Conservation (phyloP, 106 monocot genomes). For the Acorus gramineus region DNA sequence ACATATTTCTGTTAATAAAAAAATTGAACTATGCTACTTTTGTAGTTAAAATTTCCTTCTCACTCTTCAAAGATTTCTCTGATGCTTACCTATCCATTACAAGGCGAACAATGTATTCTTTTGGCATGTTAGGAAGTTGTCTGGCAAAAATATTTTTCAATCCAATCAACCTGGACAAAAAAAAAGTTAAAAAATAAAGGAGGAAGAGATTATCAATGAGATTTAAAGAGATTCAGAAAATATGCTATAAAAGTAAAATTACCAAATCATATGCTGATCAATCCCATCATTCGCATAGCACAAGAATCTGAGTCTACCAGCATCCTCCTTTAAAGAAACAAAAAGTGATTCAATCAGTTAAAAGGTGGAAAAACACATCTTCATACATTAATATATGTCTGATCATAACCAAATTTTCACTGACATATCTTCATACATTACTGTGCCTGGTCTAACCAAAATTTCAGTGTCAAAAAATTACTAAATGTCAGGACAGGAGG, state of each 20-base stretch:
- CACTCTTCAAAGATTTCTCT: neutral
- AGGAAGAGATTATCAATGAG: neutral
- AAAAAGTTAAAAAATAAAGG: neutral
- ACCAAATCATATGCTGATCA: slow-evolving; percentile 99
- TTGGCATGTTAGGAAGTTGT: slow-evolving; percentile 99
- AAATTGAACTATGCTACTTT: neutral
- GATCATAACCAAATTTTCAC: too few relatives aligned
- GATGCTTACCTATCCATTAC: slow-evolving; percentile 83
- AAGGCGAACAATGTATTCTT: slow-evolving; percentile 97
- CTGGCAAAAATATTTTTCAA: slow-evolving; percentile 96
- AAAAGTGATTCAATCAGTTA: too few relatives aligned
- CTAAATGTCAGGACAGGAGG: too few relatives aligned
- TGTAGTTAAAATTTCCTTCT: neutral
- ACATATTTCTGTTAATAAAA: too few relatives aligned
- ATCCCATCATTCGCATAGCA: slow-evolving; percentile 94
- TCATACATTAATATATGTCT: too few relatives aligned
- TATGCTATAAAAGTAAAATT: slow-evolving; percentile 11
- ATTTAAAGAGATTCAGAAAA: neutral
- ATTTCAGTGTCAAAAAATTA: too few relatives aligned
- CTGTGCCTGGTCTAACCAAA: too few relatives aligned
- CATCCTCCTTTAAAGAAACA: slow-evolving; percentile 57
- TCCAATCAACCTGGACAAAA: slow-evolving; percentile 70
- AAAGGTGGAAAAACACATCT: too few relatives aligned
- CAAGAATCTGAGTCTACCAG: slow-evolving; percentile 72
- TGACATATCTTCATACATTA: too few relatives aligned